Evolutionary conservation across 2,329 filamentous ascomycete genomes (phyloP), one percentile per base, ranked within the genome.

Genomic region (Trichoderma arundinaceum): DNA sequence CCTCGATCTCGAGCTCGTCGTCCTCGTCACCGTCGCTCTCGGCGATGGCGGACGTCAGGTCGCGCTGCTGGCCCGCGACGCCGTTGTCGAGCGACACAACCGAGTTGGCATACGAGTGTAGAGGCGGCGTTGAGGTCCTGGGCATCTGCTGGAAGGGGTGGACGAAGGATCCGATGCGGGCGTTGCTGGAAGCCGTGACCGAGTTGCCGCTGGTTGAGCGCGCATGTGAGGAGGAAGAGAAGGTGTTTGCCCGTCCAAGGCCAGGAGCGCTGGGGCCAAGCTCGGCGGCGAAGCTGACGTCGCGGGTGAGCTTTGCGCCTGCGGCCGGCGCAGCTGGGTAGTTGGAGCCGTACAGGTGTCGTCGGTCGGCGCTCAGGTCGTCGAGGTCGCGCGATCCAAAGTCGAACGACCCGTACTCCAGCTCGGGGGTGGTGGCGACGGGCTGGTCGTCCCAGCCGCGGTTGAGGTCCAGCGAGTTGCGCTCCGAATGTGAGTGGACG

Each of bases 81-180:
- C 68, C 69, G 66, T 76, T 82, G 58, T 83, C 83, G 60, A 86
- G 78, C 2, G 83, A 85, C 15, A 82, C 79, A 49, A 84, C 75
- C 7, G 85, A 86, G 73, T 84, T 85, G 69, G 84, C 82, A 73
- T 87, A 87, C 28, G 84, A 83, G 67, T 87, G 72, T 9, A 87
- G 72, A 8, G 86, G 85, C 58, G 86, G 85, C 66, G 86, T 88
- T 52, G 85, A 84, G 1, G 85, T 85, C 46, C 85, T 82, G 38
- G 87, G 87, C 8, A 81, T 88, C 76, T 89, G 87, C 73, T 88
- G 86, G 69, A 88, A 89, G 32, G 87, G 87, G 72, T 89, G 87
- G 19, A 88, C 81, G 72, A 89, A 89, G 38, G 80, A 76, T 65
- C 80, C 80, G 65, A 77, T 78, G 65, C 83, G 80, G 61, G 77